Percentiles rank a stretch among this genome's conserved stretches.
These are phyloP conservation scores for Tolypocladium cylindrosporum DNA, from an alignment of 2,329 filamentous ascomycete genomes.

Conservation along the genomic window DNA sequence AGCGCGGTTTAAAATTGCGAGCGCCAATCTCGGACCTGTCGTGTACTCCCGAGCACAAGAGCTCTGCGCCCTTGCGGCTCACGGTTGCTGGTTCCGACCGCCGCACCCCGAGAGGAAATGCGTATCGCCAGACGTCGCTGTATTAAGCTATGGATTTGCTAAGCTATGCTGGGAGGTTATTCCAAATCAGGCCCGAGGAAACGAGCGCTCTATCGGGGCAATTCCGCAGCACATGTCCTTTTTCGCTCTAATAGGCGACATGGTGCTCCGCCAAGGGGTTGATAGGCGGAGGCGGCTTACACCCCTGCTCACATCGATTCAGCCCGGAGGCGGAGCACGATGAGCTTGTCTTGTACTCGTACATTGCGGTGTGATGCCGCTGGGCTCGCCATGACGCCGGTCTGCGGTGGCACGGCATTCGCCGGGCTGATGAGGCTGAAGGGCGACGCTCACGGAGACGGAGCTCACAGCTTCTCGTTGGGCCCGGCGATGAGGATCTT, in stretches of 20 bases:
- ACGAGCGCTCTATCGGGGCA: not conserved
- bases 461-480: slow-evolving; percentile 23
- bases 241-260: not conserved
- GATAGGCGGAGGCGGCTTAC: not conserved
- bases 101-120: not conserved
- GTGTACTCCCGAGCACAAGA: not conserved
- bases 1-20: not conserved
- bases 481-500: slow-evolving; percentile 60
- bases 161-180: not conserved
- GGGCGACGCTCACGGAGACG: not conserved
- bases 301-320: not conserved
- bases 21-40: not conserved
- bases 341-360: not conserved
- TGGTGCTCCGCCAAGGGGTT: not conserved
- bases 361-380: not conserved
- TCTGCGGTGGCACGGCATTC: not conserved
- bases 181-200: not conserved
- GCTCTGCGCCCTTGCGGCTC: too few species aligned
- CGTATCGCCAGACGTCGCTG: not conserved
- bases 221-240: not conserved
- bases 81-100: not conserved
- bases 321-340: not conserved
- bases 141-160: not conserved
- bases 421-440: not conserved
- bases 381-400: not conserved